phyloP scores from a whole-genome alignment of 495 filamentous ascomycete genomes.

The Penicillium flavigenum region DNA sequence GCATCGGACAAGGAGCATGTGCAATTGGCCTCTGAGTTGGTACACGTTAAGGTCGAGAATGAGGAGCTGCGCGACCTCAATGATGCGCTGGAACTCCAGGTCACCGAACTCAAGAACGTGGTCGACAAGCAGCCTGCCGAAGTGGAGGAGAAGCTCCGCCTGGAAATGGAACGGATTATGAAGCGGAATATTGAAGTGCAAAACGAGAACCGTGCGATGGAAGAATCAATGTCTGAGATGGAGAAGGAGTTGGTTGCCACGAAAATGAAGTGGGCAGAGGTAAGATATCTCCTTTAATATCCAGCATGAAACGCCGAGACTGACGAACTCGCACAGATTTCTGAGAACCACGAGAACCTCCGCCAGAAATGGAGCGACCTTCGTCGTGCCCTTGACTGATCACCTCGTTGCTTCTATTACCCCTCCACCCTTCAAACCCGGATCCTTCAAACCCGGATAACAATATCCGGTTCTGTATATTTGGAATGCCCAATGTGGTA shows the following conservation, averaged over 20 bases:
- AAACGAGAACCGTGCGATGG: constrained; percentile 83
- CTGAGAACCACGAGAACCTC: constrained; percentile 73
- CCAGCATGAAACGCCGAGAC: neutral
- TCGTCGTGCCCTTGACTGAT: constrained; percentile 61
- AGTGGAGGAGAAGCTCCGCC: constrained; percentile 76
- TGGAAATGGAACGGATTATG: constrained; percentile 91
- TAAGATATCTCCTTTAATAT: constrained; percentile 36
- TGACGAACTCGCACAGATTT: constrained; percentile 29
- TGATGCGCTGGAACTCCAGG: constrained; percentile 78
- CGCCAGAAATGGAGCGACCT: constrained; percentile 80
- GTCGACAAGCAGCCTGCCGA: constrained; percentile 88
- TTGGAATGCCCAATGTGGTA: constrained; percentile 17
- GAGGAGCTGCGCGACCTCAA: constrained; percentile 84
- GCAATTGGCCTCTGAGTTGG: constrained; percentile 82
- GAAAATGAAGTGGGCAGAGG: constrained; percentile 95
- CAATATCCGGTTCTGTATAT: constrained; percentile 26
- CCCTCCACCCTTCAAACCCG: neutral
- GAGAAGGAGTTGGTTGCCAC: constrained; percentile 90
- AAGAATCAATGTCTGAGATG: constrained; percentile 91
- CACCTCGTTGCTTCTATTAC: neutral
- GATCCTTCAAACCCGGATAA: constrained; percentile 1
- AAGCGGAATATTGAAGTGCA: constrained; percentile 90
- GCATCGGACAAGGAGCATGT: constrained; percentile 92
- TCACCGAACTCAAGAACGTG: constrained; percentile 75
- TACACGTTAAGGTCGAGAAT: constrained; percentile 90